Conservation (phyloP, 345 rosid species). For the Camelina laxa region DNA sequence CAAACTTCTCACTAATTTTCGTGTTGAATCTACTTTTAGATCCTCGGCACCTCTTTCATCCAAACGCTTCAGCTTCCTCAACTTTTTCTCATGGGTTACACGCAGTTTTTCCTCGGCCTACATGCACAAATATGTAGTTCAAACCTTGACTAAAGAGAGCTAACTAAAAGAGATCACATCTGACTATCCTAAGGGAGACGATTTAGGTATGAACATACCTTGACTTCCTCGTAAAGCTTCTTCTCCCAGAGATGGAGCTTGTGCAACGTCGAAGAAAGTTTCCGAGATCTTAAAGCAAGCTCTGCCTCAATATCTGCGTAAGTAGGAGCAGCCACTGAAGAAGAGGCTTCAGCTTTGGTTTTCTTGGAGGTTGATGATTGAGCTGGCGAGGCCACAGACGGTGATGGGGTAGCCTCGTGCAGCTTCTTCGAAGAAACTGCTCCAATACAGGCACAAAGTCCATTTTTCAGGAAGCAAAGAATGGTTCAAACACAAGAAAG, state of each 20-base stretch:
- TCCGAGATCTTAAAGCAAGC: conserved; percentile 62
- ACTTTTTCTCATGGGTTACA: conserved; percentile 64
- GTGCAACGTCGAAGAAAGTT: conserved; percentile 84
- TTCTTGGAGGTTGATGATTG: conserved; percentile 63
- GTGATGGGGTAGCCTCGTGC: conserved; percentile 57
- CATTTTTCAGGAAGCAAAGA: neutral
- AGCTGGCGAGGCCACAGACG: conserved; percentile 52
- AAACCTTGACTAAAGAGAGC: neutral
- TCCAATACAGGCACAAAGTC: conserved; percentile 37
- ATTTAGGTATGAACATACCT: conserved; percentile 52
- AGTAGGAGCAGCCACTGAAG: conserved; percentile 46
- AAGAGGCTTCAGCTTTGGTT: conserved; percentile 33
- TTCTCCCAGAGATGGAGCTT: conserved; percentile 94
- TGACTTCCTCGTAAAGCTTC: conserved; percentile 85
- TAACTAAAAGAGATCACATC: neutral
- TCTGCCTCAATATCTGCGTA: conserved; percentile 66
- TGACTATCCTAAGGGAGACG: neutral
- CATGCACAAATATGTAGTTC: conserved; percentile 25
- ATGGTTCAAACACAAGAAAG: neutral
- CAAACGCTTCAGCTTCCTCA: conserved; percentile 65
- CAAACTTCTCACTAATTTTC: conserved; percentile 57
- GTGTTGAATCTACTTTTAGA: conserved; percentile 61
- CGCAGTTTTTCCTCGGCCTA: conserved; percentile 93
- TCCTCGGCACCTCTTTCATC: conserved; percentile 80
- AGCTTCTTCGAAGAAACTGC: conserved; percentile 63